Base-by-base conservation (phyloP, 768 basidiomycete species). In the Lentinula sp. region DNA sequence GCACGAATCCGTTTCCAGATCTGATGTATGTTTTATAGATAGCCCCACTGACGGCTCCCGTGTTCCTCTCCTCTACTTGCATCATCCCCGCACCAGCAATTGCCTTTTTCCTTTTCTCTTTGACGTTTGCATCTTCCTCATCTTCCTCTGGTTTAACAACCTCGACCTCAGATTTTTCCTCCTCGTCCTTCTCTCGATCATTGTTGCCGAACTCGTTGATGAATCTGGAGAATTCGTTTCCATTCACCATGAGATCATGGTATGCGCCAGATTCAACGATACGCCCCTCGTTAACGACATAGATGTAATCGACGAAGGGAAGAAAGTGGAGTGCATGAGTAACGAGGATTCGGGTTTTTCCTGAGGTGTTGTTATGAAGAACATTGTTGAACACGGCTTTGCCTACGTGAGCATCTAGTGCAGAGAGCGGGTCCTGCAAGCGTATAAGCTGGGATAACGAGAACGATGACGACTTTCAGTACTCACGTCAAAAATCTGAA, bases 281-380 rank as follows among this genome's bases (percentile, higher is more conserved):
- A 39, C 76, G 78, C 5, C 95, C 94, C 43, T 93, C 85, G 10
- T 81, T 80, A 55, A 98, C 74, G 37, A 87, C 86, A 68, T 87
- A 86, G 69, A 98, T 88, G 68, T 91, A 90, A 71, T 96, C 93
- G 31, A 92, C 91, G 60, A 89, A 79, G 1, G 91, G 89, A 28
- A 98, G 81, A 76, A 95, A 91, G 72, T 96, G 93, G 8, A 96
- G 78, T 1, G 91, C 93, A 68, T 96, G 93, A 0, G 95, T 98
- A 50, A 96, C 93, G 56, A 98, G 84, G 50, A 98, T 78, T 32
- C 92, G 83, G 7, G 95, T 96, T 70, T 92, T 93, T 48, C 79
- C 82, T 4, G 76, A 69, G 13, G 84, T 75, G 15, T 79, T 81
- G 59, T 84, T 83, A 60, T 85, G 78, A 52, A 96, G 80, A 10